These are phyloP conservation scores for Chytridium lagenaria DNA, from an alignment of 371 early-diverging fungal genomes.

Conservation along the genomic window DNA sequence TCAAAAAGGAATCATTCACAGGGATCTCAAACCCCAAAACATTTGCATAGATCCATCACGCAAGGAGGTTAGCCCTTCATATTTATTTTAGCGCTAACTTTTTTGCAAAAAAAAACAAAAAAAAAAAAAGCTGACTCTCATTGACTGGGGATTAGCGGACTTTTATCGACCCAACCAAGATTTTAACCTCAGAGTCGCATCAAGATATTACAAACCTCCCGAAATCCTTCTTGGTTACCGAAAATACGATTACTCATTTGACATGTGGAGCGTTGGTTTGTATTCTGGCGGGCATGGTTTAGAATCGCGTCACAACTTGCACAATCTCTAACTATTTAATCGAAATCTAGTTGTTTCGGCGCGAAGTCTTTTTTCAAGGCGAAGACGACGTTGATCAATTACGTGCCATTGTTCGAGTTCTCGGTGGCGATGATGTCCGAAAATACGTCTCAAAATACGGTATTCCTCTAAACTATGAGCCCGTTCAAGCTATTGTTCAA, in stretches of 20 bases:
- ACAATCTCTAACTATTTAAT: no score
- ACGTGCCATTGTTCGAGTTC: constrained; percentile 61
- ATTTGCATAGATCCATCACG: constrained; percentile 58
- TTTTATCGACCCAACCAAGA: constrained; percentile 57
- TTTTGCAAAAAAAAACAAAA: constrained; percentile 19
- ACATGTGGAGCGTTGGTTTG: constrained; percentile 71
- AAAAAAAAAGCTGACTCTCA: constrained; percentile 30
- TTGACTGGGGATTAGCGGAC: constrained; percentile 72
- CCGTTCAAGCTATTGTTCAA: not conserved
- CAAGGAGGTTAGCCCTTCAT: constrained; percentile 20
- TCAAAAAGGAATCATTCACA: constrained; percentile 65
- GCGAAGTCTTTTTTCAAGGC: constrained; percentile 66
- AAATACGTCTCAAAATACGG: constrained; percentile 53
- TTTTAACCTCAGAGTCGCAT: constrained; percentile 62
- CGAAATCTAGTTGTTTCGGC: constrained; percentile 58
- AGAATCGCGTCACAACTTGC: no score
- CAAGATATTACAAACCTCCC: constrained; percentile 65
- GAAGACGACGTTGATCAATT: constrained; percentile 67
- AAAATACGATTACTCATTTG: constrained; percentile 66
- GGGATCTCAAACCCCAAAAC: constrained; percentile 74
- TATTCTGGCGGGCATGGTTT: constrained; percentile 56
- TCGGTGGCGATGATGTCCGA: constrained; percentile 58
- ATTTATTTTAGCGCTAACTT: no score
- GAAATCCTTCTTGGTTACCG: constrained; percentile 60
- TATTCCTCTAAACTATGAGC: constrained; percentile 36